These are phyloP conservation scores for Globisporangium carolinianum DNA, from an alignment of 352 stramenopile genomes.

Conservation along the genomic window DNA sequence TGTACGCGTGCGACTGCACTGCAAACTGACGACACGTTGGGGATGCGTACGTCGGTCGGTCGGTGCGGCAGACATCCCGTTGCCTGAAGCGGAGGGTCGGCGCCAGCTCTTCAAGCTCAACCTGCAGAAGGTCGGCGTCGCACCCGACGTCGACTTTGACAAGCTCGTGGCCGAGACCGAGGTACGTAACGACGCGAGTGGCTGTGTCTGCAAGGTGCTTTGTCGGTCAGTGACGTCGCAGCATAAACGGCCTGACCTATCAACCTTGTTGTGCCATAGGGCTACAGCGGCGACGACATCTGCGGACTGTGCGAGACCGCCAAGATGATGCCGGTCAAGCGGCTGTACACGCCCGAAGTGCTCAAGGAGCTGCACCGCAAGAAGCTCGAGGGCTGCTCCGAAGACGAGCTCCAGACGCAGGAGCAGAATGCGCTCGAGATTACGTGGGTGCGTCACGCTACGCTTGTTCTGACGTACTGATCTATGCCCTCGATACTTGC, in stretches of 20 bases:
- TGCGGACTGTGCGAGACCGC: slow-evolving; percentile 58
- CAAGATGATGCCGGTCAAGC: slow-evolving; percentile 79
- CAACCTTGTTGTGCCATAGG: slow-evolving; percentile 10
- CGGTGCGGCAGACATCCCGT: slow-evolving; percentile 29
- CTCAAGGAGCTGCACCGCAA: slow-evolving; percentile 49
- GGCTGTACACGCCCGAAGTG: slow-evolving; percentile 64
- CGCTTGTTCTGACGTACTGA: too few relatives aligned
- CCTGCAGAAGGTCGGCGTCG: slow-evolving; percentile 67
- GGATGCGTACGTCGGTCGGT: too few relatives aligned
- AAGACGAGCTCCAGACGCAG: slow-evolving; percentile 44
- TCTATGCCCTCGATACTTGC: too few relatives aligned
- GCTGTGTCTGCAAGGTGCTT: too few relatives aligned
- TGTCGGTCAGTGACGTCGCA: too few relatives aligned
- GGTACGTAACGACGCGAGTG: slow-evolving; percentile 21
- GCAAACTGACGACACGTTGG: too few relatives aligned
- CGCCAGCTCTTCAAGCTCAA: slow-evolving; percentile 75
- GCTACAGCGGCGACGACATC: slow-evolving; percentile 55
- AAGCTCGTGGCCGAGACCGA: slow-evolving; percentile 63
- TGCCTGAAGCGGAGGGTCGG: slow-evolving; percentile 47
- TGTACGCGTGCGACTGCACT: neutral
- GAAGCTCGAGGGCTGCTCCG: slow-evolving; percentile 44
- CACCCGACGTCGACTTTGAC: slow-evolving; percentile 70
- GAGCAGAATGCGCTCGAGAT: slow-evolving; percentile 58
- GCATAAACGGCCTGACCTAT: too few relatives aligned
- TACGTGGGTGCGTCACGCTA: slow-evolving; percentile 21